Evolutionary conservation across 768 basidiomycete genomes (phyloP), one percentile per base, ranked within the genome.

Genomic region (Mycena amicta): DNA sequence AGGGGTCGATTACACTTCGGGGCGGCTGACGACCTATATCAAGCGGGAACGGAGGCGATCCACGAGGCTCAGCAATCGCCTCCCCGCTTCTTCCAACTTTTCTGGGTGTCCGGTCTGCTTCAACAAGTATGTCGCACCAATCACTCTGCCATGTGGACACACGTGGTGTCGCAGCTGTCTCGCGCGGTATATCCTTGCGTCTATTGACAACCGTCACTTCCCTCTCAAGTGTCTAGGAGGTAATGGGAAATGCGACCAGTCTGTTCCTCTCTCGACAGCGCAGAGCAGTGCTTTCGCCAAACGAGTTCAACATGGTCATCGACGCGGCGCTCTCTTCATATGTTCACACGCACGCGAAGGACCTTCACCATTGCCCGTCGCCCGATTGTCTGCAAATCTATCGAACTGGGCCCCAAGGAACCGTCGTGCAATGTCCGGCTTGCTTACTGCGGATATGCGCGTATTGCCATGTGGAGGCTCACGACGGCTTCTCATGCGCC

Each of bases 381-480:
- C 87, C 92, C 0, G 89, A 93, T 67, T 93, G 92, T 64, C 75
- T 76, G 0, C 87, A 91, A 64, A 78, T 92, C 5, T 93, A 93
- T 67, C 84, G 89, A 26, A 66, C 78, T 2, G 81, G 79, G 1
- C 73, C 80, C 4, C 70, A 66, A 11, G 76, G 77, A 30, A 71
- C 76, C 3, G 72, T 80, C 13, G 66, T 86, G 40, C 82, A 81
- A 46, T 87, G 85, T 50, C 84, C 84, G 3, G 77, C 80, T 8
- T 87, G 85, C 64, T 75, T 85, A 22, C 59, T 74, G 23, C 79
- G 80, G 22, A 84, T 87, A 56, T 87, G 85, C 66, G 69, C 83
- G 2, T 66, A 75, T 26, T 87, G 85, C 60, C 75, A 78, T 39
- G 73, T 78, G 29, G 79, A 83, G 66, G 75, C 76, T 56, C 92